Base-by-base conservation (phyloP, 2,329 filamentous ascomycete species). In the Exserohilum rostratum region DNA sequence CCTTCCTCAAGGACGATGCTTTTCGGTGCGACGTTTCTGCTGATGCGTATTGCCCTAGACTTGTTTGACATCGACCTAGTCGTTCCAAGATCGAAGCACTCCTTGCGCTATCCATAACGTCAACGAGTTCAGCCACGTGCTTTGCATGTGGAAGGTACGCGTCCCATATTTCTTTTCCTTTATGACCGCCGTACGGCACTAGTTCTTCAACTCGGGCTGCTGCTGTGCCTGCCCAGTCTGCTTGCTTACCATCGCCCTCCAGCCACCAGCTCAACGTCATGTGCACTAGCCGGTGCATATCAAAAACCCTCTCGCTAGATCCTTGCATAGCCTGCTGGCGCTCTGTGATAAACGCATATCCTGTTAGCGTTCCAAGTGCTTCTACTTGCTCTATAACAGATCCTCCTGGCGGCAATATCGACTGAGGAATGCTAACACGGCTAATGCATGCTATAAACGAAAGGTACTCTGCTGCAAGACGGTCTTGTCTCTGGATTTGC, bases 401-500 rank as follows among this genome's bases (percentile, higher is more conserved):
- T 18, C 44, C 29, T 13, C 39, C 40, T 29, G 33, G 30, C 11
- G 69, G 71, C 46, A 78, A 59, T 17, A 78, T 61, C 0, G 71
- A 73, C 34, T 59, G 53, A 2, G 71, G 74, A 54, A 78, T 74
- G 38, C 69, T 61, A 29, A 65, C 62, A 15, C 64, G 55, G 48
- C 70, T 42, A 20, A 76, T 58, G 52, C 70, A 76, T n/a, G 71
- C 65, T 59, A 77, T 74, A 11, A 73, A 71, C 10, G 61, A 73
- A 18, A 78, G 61, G 45, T 72, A 72, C 13, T 74, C 64, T 2
- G 63, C 64, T 6, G 76, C 76, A n/a, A 75, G 46, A n/a, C 50
- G 37, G 53, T 77, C 55, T 12, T 61, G 30, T 17, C 53, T 48
- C 31, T 58, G 62, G 25, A 78, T 77, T 35, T 75, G 65, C 5